Percentiles rank a stretch among this genome's conserved stretches.
phyloP scores from a whole-genome alignment of 2,329 filamentous ascomycete species.

The Trichothecium roseum region DNA sequence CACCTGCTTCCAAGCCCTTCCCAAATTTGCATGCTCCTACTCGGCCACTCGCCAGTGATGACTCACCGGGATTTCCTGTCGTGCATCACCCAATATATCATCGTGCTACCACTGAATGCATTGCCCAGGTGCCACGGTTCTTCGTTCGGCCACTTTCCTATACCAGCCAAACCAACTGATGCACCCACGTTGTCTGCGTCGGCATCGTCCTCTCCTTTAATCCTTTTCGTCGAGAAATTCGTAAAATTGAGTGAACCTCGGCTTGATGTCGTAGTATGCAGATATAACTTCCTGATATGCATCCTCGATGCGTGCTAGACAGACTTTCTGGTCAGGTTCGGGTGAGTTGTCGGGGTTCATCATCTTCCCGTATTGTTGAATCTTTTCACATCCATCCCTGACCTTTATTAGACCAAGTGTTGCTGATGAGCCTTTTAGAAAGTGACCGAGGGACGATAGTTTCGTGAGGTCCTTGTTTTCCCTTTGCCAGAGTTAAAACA shows the following conservation, averaged over 20 bases:
- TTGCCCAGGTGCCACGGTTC: no score
- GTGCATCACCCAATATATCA: no score
- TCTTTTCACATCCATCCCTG: slow-evolving; percentile 89
- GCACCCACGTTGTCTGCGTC: no score
- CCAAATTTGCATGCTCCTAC: no score
- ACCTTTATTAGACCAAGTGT: slow-evolving; percentile 87
- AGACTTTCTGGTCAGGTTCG: slow-evolving; percentile 56
- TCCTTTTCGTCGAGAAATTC: no score
- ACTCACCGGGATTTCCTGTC: no score
- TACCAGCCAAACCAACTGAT: no score
- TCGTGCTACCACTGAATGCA: no score
- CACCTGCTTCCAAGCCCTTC: no score
- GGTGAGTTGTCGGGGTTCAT: slow-evolving; percentile 67
- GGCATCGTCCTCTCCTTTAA: no score
- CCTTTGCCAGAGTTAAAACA: slow-evolving; percentile 33
- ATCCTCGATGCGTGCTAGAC: slow-evolving; percentile 58
- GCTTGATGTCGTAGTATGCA: slow-evolving; percentile 67
- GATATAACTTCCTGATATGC: slow-evolving; percentile 62
- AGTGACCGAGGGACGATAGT: slow-evolving; percentile 82
- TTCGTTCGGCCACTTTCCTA: no score
- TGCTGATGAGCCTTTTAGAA: slow-evolving; percentile 93
- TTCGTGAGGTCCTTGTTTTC: slow-evolving; percentile 56
- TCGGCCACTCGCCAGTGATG: no score
- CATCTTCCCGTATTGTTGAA: slow-evolving; percentile 80
- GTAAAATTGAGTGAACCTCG: slow-evolving; percentile 59